Evolutionary conservation across 805 yeast species (phyloP).

Genomic region (Kazachstania bromeliacearum): DNA sequence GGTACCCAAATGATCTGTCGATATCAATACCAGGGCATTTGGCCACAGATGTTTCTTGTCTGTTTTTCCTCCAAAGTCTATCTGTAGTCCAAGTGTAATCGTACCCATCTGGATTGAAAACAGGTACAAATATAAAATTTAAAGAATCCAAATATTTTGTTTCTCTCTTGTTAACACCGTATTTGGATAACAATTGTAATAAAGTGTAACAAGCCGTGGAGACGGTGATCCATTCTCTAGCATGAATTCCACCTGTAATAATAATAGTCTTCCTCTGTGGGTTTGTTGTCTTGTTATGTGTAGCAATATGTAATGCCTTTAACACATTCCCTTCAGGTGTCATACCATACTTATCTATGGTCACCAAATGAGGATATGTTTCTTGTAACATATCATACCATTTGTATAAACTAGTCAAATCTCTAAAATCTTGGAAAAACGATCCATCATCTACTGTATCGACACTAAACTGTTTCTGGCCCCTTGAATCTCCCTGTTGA

Average conservation of each 20-base stretch:
- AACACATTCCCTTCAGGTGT: conserved; percentile 68
- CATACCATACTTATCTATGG: conserved; percentile 58
- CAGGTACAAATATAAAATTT: conserved; percentile 73
- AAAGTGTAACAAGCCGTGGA: conserved; percentile 56
- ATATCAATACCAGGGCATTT: conserved; percentile 77
- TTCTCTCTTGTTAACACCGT: conserved; percentile 35
- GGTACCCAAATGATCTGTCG: conserved; percentile 73
- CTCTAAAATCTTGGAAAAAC: conserved; percentile 64
- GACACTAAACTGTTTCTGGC: no score
- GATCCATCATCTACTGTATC: no score
- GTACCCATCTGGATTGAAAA: conserved; percentile 87
- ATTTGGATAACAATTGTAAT: conserved; percentile 40
- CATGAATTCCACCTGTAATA: conserved; percentile 78
- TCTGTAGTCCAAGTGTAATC: conserved; percentile 72
- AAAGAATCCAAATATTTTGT: conserved; percentile 43
- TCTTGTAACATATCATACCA: conserved; percentile 59
- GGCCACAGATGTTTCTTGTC: conserved; percentile 62
- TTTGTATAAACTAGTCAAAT: conserved; percentile 54
- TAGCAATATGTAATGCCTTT: conserved; percentile 55
- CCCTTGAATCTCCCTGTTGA: neutral
- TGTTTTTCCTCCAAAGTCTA: conserved; percentile 80
- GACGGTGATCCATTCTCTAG: conserved; percentile 82
- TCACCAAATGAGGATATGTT: conserved; percentile 56
- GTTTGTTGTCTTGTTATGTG: conserved; percentile 32
- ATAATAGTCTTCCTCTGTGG: conserved; percentile 55